phyloP scores from a whole-genome alignment of 192 early-diverging fungal species.

The Podila minutissima region DNA sequence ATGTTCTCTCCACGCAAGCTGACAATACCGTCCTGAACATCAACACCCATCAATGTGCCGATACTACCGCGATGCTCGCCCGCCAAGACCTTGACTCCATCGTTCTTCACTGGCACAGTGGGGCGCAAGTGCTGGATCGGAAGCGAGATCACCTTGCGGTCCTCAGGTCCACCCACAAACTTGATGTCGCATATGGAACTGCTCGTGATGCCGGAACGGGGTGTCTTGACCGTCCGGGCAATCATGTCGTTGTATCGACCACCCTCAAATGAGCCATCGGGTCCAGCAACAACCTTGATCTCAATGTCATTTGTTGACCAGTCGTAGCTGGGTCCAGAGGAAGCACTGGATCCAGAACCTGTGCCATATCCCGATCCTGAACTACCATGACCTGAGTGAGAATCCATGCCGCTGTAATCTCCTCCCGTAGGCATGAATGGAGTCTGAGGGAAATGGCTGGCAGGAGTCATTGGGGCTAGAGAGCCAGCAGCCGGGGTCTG shows the following conservation, averaged over 20 bases:
- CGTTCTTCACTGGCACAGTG: constrained; percentile 73
- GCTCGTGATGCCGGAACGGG: constrained; percentile 39
- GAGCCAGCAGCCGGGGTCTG: constrained; percentile 54
- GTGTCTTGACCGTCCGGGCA: constrained; percentile 61
- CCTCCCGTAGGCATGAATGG: constrained; percentile 60
- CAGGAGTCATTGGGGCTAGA: constrained; percentile 58
- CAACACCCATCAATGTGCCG: constrained; percentile 76
- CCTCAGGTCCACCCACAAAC: constrained; percentile 44
- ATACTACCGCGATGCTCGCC: constrained; percentile 66
- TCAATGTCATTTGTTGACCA: constrained; percentile 70
- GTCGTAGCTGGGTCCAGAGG: constrained; percentile 34
- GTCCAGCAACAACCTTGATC: constrained; percentile 37
- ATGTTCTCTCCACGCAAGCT: constrained; percentile 65
- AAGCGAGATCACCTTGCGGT: constrained; percentile 40
- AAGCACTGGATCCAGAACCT: constrained; percentile 5
- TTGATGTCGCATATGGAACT: constrained; percentile 57
- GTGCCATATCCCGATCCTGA: constrained; percentile 51
- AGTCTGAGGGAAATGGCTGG: constrained; percentile 55
- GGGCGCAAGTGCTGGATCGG: constrained; percentile 57
- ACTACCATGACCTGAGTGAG: constrained; percentile 61
- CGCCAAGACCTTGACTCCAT: constrained; percentile 76
- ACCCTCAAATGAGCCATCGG: constrained; percentile 40
- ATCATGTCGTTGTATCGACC: constrained; percentile 60
- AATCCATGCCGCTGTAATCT: constrained; percentile 54
- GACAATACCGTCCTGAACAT: constrained; percentile 80